Base-by-base conservation (phyloP, 352 stramenopile genomes). In the Globisporangium acanthophoron region DNA sequence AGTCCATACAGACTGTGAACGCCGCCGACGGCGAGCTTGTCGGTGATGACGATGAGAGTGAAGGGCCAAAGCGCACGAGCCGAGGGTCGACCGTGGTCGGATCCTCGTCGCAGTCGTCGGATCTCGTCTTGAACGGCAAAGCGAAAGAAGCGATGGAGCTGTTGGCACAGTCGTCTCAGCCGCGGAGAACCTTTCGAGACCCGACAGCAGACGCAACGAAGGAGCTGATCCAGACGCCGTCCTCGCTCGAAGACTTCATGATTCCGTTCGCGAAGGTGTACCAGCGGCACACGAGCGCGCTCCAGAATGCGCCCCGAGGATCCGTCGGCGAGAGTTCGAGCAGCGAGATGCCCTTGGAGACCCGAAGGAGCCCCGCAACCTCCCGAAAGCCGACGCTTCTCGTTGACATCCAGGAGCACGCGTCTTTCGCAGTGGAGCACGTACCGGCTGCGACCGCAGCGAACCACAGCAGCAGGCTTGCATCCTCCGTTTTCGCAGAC, bases 151-250 rank as follows among this genome's bases (percentile, higher is more conserved):
- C 54, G 16, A 61, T 66, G 40, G 49, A 43, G 2, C 39, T 79
- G 27, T 49, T 85, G 11, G 58, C 68, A 16, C 66, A 70, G 15
- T 76, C 73, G 11, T 18, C 37, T 18, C 70, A 76, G 52, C 55
- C 82, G 48, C 87, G 71, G 70, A 65, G 74, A 29, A 77, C 76
- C 1, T 57, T 91, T 16, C 71, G 69, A 5, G 79, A 89, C 37
- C 52, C 84, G n/a, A 88, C 72, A 1, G 77, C 85, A 3, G 76
- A 89, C 46, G 78, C 73, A 2, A 87, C 78, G 9, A 79, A 81
- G 53, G 76, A 87, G 3, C 55, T 90, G 9, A 74, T 90, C 33
- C 76, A 88, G 15, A 49, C 35, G 8, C 27, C 58, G 29, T 46
- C 45, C 5, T 52, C 73, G 3, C 65, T 80, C 51, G 73, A 82